Percentiles rank a stretch among this genome's conserved stretches.
Evolutionary conservation across 345 rosid genomes (phyloP).

Genomic region (Rhodamnia rubescens): DNA sequence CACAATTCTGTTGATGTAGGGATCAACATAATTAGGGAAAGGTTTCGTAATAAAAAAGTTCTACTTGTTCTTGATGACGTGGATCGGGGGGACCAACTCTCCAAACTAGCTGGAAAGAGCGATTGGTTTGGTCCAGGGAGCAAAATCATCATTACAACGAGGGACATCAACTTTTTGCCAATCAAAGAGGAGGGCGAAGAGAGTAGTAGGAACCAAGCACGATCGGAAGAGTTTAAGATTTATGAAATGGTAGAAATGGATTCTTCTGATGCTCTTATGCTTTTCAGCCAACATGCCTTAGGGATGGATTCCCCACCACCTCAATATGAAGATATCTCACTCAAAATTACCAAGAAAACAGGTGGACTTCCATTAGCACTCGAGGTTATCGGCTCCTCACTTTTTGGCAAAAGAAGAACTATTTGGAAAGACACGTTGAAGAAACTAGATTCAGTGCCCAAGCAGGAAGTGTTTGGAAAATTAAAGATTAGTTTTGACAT

Average conservation of each 20-base stretch:
- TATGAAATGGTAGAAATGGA: neutral
- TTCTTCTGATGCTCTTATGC: rapidly evolving
- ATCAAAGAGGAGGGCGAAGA: neutral
- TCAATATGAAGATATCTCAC: neutral
- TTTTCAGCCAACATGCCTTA: neutral
- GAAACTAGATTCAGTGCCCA: neutral
- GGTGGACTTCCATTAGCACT: neutral
- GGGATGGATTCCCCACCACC: rapidly evolving
- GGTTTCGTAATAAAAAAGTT: neutral
- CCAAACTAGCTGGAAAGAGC: neutral
- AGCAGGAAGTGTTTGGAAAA: neutral
- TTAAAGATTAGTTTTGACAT: neutral
- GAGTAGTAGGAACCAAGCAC: neutral
- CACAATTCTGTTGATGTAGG: neutral
- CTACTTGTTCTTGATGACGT: neutral
- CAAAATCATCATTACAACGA: neutral
- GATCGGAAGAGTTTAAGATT: neutral
- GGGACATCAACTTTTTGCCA: neutral
- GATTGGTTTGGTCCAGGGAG: neutral
- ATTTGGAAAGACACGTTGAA: neutral
- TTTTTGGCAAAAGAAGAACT: neutral
- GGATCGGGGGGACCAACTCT: neutral
- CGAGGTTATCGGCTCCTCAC: neutral
- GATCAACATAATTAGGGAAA: neutral
- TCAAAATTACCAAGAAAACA: rapidly evolving